These are phyloP conservation scores for Trichoderma breve DNA, from an alignment of 2,329 filamentous ascomycete genomes.

Conservation along the genomic window DNA sequence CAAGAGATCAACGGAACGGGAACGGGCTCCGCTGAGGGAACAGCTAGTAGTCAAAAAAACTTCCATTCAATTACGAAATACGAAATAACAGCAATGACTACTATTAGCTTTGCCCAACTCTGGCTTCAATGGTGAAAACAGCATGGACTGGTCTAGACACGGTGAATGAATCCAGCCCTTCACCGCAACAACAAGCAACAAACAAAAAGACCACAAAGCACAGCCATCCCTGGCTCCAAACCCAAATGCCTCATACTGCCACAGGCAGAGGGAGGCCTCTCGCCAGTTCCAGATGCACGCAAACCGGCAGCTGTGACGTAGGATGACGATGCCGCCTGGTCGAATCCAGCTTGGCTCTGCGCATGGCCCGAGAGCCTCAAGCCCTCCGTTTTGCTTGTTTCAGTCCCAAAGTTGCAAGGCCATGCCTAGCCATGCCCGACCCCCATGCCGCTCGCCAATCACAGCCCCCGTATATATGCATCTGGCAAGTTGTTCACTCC, in stretches of 20 bases:
- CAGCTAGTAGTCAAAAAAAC: background rate
- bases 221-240: constrained; percentile 16
- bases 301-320: constrained; percentile 16
- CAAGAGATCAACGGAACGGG: background rate
- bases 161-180: constrained; percentile 7
- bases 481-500: constrained; percentile 15
- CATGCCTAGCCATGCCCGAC: background rate
- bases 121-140: background rate
- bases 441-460: constrained; percentile 11
- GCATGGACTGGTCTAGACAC: constrained; percentile 16
- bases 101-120: background rate
- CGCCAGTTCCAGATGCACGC: background rate
- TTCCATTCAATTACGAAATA: background rate
- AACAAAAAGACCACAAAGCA: background rate
- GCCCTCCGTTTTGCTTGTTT: background rate
- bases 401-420: background rate
- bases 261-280: constrained; percentile 1
- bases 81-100: background rate
- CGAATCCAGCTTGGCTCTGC: constrained; percentile 5
- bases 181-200: constrained; percentile 8
- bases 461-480: constrained; percentile 7
- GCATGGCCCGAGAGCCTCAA: constrained; percentile 9
- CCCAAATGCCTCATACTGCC: constrained; percentile 21
- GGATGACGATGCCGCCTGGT: constrained; percentile 15
- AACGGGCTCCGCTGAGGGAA: background rate